Evolutionary conservation across 805 yeast genomes (phyloP), one percentile per base, ranked within the genome.

Genomic region (Starmerella bacillaris): DNA sequence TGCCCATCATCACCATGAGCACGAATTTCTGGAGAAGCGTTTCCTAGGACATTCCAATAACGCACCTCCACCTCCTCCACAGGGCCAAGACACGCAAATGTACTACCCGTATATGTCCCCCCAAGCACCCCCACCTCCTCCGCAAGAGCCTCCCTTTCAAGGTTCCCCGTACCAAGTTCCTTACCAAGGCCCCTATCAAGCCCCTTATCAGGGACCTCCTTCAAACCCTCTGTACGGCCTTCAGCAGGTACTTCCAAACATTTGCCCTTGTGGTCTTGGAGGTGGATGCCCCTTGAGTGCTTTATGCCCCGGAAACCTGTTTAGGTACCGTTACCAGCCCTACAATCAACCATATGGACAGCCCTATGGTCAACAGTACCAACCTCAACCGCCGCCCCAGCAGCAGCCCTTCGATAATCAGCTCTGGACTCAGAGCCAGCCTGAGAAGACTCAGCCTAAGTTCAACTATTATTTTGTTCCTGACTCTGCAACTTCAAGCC

Each of bases 201-300:
- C 37, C 15, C 8, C 12, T 20, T 24, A 17, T 11, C 38, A 33
- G 30, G 19, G 22, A 21, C 38, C 38, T 4, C 38, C 22, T 31
- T 24, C 24, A 17, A 18, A 18, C 15, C 31, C 32, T 20, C 31
- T 18, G 21, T 24, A 16, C 28, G 12, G 20, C 12, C 36, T 22
- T 22, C 18, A 5, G 19, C 41, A 32, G 26, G n/a, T n/a, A 22
- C 26, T 31, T 5, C 39, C 33, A 15, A n/a, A n/a, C n/a, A n/a
- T n/a, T n/a, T n/a, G n/a, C n/a, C n/a, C n/a, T n/a, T n/a, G n/a
- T n/a, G n/a, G n/a, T n/a, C n/a, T n/a, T n/a, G n/a, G n/a, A n/a
- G n/a, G n/a, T n/a, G n/a, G n/a, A n/a, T n/a, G n/a, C 11, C 37
- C 21, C 37, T 27, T 18, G 14, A 22, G 36, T 11, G 15, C 14